phyloP scores from a whole-genome alignment of 805 yeast genomes.

The Candida lessepsii region DNA sequence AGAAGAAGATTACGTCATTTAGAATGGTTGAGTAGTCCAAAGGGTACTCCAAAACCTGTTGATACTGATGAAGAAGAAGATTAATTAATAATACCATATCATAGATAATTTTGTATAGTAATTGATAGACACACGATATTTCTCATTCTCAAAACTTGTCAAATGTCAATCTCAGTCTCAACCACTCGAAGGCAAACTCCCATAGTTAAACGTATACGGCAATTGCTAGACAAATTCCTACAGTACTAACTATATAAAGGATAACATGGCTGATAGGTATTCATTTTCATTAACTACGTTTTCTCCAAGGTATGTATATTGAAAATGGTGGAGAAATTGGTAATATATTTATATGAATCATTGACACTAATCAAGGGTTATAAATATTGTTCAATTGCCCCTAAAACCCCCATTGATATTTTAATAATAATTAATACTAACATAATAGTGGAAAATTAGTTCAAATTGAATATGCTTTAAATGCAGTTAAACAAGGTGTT shows the following conservation, averaged over 20 bases:
- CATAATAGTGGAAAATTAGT: conserved; percentile 83
- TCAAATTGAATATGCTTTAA: conserved; percentile 95
- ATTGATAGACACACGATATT: conserved; percentile 3
- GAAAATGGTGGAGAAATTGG: too few relatives aligned
- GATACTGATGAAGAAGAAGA: conserved; percentile 94
- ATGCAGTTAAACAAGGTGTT: conserved; percentile 97
- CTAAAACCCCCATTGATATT: too few relatives aligned
- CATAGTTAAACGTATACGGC: neutral
- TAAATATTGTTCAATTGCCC: too few relatives aligned
- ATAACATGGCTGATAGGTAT: conserved; percentile 91
- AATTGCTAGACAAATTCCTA: neutral
- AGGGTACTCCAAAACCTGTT: conserved; percentile 94
- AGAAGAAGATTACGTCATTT: conserved; percentile 92
- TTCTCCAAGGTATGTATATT: conserved; percentile 80
- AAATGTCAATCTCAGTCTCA: too few relatives aligned
- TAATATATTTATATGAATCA: too few relatives aligned
- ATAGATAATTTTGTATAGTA: neutral
- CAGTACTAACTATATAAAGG: neutral
- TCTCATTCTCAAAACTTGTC: too few relatives aligned
- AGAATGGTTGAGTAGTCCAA: conserved; percentile 93
- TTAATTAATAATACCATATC: conserved; percentile 22
- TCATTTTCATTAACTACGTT: conserved; percentile 96
- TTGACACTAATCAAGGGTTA: too few relatives aligned
- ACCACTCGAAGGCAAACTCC: conserved; percentile 14
- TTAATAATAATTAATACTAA: too few relatives aligned